These are phyloP conservation scores for Multifurca ochricompacta DNA, from an alignment of 768 basidiomycete genomes.

Conservation along the genomic window DNA sequence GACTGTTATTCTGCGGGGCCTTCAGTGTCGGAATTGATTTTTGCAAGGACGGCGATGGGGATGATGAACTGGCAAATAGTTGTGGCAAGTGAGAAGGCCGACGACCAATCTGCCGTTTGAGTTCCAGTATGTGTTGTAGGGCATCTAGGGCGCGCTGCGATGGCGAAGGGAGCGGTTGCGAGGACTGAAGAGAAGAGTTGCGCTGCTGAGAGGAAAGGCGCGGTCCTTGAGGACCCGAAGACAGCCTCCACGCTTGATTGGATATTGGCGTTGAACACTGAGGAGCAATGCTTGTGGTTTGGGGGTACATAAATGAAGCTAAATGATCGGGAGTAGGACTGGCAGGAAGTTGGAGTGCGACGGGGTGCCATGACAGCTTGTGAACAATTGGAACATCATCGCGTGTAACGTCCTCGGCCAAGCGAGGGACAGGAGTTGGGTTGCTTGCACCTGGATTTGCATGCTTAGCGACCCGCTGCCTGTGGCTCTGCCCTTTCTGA, in stretches of 20 bases:
- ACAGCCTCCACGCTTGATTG: not conserved
- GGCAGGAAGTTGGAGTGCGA: not conserved
- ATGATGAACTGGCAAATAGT: not conserved
- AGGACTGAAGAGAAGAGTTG: not conserved
- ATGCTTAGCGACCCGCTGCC: not conserved
- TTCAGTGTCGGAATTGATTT: not conserved
- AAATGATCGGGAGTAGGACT: not conserved
- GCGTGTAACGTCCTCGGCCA: not conserved
- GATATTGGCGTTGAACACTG: not conserved
- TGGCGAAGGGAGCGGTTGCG: not conserved
- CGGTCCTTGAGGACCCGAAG: not conserved
- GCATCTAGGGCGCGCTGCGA: constrained; percentile 3
- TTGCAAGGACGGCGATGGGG: not conserved
- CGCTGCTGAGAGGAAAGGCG: not conserved
- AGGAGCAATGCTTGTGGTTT: not conserved
- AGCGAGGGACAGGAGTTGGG: not conserved
- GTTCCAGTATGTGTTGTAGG: constrained; percentile 1
- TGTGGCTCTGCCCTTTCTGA: not conserved
- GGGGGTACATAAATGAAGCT: not conserved
- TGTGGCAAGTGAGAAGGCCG: not conserved
- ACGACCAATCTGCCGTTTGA: not conserved
- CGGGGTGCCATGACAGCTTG: too few relatives aligned
- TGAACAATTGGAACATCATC: not conserved
- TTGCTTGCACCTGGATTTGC: not conserved
- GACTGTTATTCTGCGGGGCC: not conserved